These are phyloP conservation scores for Stenocarpella maydis DNA, from an alignment of 2,329 filamentous ascomycete species.

Conservation along the genomic window DNA sequence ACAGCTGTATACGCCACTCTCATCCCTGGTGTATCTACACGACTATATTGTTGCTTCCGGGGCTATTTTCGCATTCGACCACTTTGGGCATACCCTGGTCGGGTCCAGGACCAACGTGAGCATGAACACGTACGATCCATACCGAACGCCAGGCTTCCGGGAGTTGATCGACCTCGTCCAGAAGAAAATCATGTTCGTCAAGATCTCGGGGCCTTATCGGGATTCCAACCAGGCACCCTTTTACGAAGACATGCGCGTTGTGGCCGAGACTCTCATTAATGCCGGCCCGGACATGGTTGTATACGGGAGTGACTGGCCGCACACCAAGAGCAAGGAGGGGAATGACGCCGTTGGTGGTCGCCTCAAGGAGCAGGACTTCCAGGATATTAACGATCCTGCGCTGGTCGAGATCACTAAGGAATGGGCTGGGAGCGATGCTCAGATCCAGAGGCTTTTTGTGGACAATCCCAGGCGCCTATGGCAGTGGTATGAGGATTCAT, in stretches of 20 bases:
- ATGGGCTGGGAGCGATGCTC: slow-evolving; percentile 12
- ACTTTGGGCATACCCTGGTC: slow-evolving; percentile 19
- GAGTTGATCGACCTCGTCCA: slow-evolving; percentile 19
- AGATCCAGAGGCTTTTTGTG: slow-evolving; percentile 13
- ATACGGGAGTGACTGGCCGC: slow-evolving; percentile 12
- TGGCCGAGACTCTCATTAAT: slow-evolving; percentile 11
- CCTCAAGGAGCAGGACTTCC: neutral
- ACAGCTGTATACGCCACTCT: slow-evolving; percentile 2
- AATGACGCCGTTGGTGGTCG: neutral
- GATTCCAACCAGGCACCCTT: slow-evolving; percentile 1
- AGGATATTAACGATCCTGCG: neutral
- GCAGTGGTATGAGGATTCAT: slow-evolving; percentile 20
- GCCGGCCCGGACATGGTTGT: slow-evolving; percentile 11
- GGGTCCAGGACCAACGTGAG: slow-evolving; percentile 19
- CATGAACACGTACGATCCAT: slow-evolving; percentile 18
- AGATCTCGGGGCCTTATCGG: slow-evolving; percentile 9
- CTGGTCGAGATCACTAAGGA: slow-evolving; percentile 14
- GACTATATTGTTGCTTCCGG: neutral
- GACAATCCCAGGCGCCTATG: slow-evolving; percentile 15
- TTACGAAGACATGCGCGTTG: slow-evolving; percentile 16
- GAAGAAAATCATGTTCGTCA: slow-evolving; percentile 10
- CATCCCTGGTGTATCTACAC: slow-evolving; percentile 9
- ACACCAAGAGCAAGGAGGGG: neutral
- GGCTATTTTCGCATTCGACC: slow-evolving; percentile 8
- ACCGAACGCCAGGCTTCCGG: slow-evolving; percentile 5